Evolutionary conservation across 2,329 filamentous ascomycete species (phyloP), one percentile per base, ranked within the genome.

Genomic region (Penicillium digitatum): DNA sequence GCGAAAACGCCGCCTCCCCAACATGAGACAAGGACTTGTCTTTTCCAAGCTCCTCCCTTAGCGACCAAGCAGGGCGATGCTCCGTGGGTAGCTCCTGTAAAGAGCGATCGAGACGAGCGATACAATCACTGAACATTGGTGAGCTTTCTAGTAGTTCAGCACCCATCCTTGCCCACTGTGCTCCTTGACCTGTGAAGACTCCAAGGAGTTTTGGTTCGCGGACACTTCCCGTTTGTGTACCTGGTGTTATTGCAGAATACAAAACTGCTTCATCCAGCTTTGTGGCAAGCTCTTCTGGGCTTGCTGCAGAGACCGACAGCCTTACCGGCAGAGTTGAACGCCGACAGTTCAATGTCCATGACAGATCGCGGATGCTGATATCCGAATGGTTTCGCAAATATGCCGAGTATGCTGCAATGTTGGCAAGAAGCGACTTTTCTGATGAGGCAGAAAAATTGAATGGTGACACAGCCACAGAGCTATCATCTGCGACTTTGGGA

Each of bases 81-180:
- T 62, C 48, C 9, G 37, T 37, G n/a, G 64, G 64, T 11, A 69
- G 54, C 4, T 31, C 49, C 43, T 60, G 56, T 5, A 69, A 52
- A 11, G 64, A 52, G 3, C 27, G 24, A n/a, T 63, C 61, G 6
- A 67, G 55, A 1, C 54, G 29, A 0, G 16, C n/a, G n/a, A 64
- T 60, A 20, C 59, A 64, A 18, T 56, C 47, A 10, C 24, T 27
- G 2, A 55, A 57, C 9, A 59, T 18, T 2, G 42, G 24, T 10
- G 57, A 64, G 14, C 31, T 52, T 1, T 27, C 31, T 1, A 66
- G 34, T 10, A 69, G 35, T 26, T 61, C 58, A 1, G 53, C 53
- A 11, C 66, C 68, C 69, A 72, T 72, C 7, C 39, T 29, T n/a
- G 63, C 54, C 68, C 68, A 71, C 32, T 72, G 69, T 0, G 68